Percentiles rank a stretch among this genome's conserved stretches.
phyloP scores from a whole-genome alignment of 139 green algal genomes.

The Cymbomonas tetramitiformis region DNA sequence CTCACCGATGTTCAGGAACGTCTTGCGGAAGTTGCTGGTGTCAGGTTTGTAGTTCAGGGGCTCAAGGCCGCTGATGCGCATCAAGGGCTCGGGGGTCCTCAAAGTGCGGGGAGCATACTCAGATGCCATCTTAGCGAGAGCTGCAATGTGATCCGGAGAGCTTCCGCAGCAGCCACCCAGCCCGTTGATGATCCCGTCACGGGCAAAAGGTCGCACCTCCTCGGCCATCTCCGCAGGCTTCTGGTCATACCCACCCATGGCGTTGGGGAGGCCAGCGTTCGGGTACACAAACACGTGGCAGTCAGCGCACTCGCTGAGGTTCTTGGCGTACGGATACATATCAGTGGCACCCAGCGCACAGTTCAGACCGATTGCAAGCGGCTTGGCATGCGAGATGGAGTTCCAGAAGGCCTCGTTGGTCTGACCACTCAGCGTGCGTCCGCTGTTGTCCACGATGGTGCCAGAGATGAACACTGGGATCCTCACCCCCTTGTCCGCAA shows the following conservation, averaged over 20 bases:
- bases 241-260: slow-evolving; percentile 97
- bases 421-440: slow-evolving; percentile 85
- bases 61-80: slow-evolving; percentile 86
- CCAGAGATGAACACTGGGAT: slow-evolving; percentile 87
- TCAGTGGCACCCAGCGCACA: slow-evolving; percentile 85
- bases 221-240: slow-evolving; percentile 81
- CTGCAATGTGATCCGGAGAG: slow-evolving; percentile 73
- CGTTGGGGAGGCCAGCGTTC: slow-evolving; percentile 92
- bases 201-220: slow-evolving; percentile 80
- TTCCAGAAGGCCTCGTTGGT: slow-evolving; percentile 98
- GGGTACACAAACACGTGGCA: slow-evolving; percentile 94
- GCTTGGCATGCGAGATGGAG: slow-evolving; percentile 73
- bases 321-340: slow-evolving; percentile 87
- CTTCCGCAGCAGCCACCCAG: slow-evolving; percentile 90
- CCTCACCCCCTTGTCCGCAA: slow-evolving; percentile 52
- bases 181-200: slow-evolving; percentile 73
- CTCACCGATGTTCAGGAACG: slow-evolving; percentile 90
- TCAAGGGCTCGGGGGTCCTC: slow-evolving; percentile 41
- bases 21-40: slow-evolving; percentile 50
- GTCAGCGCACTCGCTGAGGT: slow-evolving; percentile 67
- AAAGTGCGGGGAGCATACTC: slow-evolving; percentile 48
- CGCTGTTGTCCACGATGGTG: slow-evolving; percentile 87
- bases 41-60: slow-evolving; percentile 79
- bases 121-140: slow-evolving; percentile 48
- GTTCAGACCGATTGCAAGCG: slow-evolving; percentile 88